phyloP scores from a whole-genome alignment of 2,329 filamentous ascomycete species.

The Xylaria sp. region DNA sequence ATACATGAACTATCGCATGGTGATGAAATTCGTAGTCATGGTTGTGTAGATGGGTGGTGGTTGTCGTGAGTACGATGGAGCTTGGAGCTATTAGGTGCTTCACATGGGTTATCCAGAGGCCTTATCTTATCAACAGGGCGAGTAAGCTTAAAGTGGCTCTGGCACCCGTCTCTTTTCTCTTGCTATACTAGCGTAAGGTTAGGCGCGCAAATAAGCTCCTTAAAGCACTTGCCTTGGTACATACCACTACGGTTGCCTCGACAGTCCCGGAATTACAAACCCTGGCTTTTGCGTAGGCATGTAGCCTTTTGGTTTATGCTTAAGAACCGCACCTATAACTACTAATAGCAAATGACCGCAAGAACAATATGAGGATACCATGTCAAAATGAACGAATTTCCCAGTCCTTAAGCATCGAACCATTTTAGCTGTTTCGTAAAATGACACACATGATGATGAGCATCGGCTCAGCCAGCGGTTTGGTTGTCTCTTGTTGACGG shows the following conservation, averaged over 20 bases:
- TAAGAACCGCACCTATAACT: slow-evolving; percentile 13
- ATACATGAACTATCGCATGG: slow-evolving; percentile 30
- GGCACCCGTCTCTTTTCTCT: too few species aligned
- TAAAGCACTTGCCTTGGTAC: not conserved
- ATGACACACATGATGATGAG: not conserved
- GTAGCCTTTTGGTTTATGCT: not conserved
- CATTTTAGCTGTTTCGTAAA: not conserved
- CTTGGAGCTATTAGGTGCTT: slow-evolving; percentile 11
- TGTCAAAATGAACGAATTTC: slow-evolving; percentile 10
- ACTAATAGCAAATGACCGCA: slow-evolving; percentile 17
- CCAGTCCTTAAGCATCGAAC: slow-evolving; percentile 1
- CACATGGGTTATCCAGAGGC: not conserved
- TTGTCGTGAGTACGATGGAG: slow-evolving; percentile 4
- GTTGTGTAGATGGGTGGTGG: not conserved
- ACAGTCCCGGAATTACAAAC: slow-evolving; percentile 11
- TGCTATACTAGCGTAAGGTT: not conserved
- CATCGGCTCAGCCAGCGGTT: not conserved
- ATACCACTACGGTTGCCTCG: slow-evolving; percentile 1
- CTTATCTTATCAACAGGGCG: slow-evolving; percentile 35
- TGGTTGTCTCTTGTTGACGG: not conserved
- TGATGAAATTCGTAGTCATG: slow-evolving; percentile 4
- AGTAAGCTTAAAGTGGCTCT: not conserved
- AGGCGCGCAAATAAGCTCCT: not conserved
- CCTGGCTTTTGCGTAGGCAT: not conserved
- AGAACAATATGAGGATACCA: slow-evolving; percentile 22